Evolutionary conservation across 441 rosid genomes (phyloP).

Genomic region (Gossypium davidsonii): DNA sequence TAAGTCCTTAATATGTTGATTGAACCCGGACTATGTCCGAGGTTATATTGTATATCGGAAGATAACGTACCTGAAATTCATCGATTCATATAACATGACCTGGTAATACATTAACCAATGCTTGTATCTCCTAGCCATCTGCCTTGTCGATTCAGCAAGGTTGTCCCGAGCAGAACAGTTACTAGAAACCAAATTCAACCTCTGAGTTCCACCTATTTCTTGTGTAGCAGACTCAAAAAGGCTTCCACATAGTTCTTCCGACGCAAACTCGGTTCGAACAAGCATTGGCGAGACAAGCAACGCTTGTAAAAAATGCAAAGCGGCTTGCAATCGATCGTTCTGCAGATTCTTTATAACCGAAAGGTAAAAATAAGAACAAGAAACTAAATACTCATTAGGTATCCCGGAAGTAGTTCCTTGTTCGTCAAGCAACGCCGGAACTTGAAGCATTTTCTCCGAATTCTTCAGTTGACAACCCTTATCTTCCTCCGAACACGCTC

Average conservation of each 20-base stretch:
- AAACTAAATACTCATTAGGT: slow-evolving; percentile 49
- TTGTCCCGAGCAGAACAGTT: slow-evolving; percentile 4
- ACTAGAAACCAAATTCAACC: slow-evolving; percentile 3
- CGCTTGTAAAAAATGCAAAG: slow-evolving; percentile 74
- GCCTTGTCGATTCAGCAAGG: slow-evolving; percentile 34
- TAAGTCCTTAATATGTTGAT: background rate
- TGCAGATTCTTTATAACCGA: slow-evolving; percentile 57
- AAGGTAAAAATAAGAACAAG: slow-evolving; percentile 70
- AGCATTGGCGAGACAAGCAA: slow-evolving; percentile 53
- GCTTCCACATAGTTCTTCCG: slow-evolving; percentile 33
- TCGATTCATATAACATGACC: slow-evolving; percentile 44
- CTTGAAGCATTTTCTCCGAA: slow-evolving; percentile 79
- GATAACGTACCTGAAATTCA: slow-evolving; percentile 26
- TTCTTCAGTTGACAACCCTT: slow-evolving; percentile 28
- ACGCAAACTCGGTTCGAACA: slow-evolving; percentile 41
- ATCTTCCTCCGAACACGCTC: slow-evolving; percentile 31
- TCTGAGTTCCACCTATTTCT: slow-evolving; percentile 3
- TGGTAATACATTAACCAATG: slow-evolving; percentile 70
- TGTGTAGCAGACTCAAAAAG: slow-evolving; percentile 30
- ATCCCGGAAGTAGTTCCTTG: slow-evolving; percentile 61
- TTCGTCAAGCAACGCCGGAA: slow-evolving; percentile 82
- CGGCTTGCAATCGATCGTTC: slow-evolving; percentile 68
- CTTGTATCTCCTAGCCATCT: slow-evolving; percentile 50
- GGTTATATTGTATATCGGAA: background rate
- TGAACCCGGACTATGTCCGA: background rate